Percentiles rank a stretch among this genome's conserved stretches.
Evolutionary conservation across 192 early-diverging fungal genomes (phyloP).

Genomic region (Coemansia sp.): DNA sequence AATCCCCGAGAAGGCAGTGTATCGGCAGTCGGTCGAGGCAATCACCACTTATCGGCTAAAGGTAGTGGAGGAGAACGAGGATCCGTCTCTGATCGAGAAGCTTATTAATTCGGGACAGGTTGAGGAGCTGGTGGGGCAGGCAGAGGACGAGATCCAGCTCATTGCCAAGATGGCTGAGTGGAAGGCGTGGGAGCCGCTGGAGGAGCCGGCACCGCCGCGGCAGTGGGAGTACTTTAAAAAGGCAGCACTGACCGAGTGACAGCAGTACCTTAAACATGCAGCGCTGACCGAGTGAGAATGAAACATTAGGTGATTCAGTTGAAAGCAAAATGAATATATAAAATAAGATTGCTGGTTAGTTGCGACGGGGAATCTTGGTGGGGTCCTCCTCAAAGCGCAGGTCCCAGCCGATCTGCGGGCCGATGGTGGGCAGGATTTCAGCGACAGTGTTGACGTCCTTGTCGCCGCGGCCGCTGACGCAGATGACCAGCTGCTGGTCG

Average conservation of each 20-base stretch:
- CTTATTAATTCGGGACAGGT: constrained; percentile 79
- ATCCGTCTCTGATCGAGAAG: constrained; percentile 75
- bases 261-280: not conserved
- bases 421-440: constrained; percentile 85
- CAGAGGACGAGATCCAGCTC: constrained; percentile 84
- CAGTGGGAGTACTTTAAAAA: constrained; percentile 76
- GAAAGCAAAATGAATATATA: not conserved
- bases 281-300: too few relatives aligned
- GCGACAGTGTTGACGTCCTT: constrained; percentile 95
- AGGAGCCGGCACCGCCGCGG: constrained; percentile 71
- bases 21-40: constrained; percentile 79
- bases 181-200: constrained; percentile 88
- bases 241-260: constrained; percentile 33
- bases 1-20: constrained; percentile 74
- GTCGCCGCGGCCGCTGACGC: constrained; percentile 92
- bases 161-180: constrained; percentile 82
- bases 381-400: constrained; percentile 59
- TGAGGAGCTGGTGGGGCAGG: constrained; percentile 88
- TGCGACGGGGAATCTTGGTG: constrained; percentile 15
- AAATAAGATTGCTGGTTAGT: not conserved
- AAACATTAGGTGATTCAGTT: not conserved
- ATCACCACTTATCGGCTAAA: constrained; percentile 73
- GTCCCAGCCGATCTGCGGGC: constrained; percentile 90
- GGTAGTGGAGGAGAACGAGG: constrained; percentile 73
- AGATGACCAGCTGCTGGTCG: constrained; percentile 85